Conservation (phyloP, 2,329 filamentous ascomycete species). For the Fusarium circinatum region DNA sequence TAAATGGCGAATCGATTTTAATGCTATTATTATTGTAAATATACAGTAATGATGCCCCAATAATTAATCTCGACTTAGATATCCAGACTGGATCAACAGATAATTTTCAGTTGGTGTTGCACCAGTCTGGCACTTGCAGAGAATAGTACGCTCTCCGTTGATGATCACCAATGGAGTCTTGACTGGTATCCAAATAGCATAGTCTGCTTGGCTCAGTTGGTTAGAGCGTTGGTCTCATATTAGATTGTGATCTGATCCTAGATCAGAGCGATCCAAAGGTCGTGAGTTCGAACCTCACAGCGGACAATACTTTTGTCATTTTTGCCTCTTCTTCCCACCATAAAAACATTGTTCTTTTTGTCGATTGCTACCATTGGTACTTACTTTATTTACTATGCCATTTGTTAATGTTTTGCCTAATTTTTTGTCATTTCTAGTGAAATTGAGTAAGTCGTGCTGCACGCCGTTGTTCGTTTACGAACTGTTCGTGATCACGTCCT, state of each 20-base stretch:
- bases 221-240: conserved; percentile 35
- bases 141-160: accelerated
- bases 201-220: conserved; percentile 31
- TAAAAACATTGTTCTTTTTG: not conserved
- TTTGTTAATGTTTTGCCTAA: accelerated
- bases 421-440: accelerated
- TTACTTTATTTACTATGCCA: too few relatives aligned
- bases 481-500: not conserved
- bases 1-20: not conserved
- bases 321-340: not conserved
- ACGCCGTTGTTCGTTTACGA: not conserved
- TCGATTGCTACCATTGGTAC: not conserved
- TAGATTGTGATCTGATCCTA: conserved; percentile 9
- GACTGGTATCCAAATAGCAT: not conserved
- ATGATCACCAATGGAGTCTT: accelerated
- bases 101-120: not conserved
- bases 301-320: conserved; percentile 2
- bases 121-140: too few relatives aligned
- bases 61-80: too few relatives aligned
- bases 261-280: conserved; percentile 32
- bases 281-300: conserved; percentile 37
- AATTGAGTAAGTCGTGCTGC: not conserved
- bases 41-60: accelerated
- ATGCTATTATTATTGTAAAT: accelerated
- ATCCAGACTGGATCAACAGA: not conserved